Evolutionary conservation across 1,284 basidiomycete genomes (phyloP), one percentile per base, ranked within the genome.

Genomic region (Pisolithus thermaeus): DNA sequence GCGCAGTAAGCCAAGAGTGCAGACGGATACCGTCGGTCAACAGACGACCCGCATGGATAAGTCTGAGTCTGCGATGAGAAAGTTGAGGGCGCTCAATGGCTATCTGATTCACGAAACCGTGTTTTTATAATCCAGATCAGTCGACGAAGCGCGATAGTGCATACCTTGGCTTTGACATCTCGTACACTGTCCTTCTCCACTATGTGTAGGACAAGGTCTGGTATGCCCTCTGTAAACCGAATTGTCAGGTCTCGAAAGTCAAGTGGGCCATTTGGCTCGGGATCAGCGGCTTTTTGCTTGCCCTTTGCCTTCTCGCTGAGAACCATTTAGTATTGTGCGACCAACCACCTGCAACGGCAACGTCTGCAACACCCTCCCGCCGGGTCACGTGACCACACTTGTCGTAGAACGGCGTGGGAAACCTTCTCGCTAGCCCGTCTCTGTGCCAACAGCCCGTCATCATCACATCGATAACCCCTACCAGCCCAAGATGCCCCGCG

Each of bases 11-110:
- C 81, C 87, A 93, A 0, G 83, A 71, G 51, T 87, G 78, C 9
- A 96, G 65, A 22, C 83, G 72, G 3, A 84, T 88, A 3, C 80
- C 83, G 58, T 96, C 89, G 0, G 87, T 81, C 23, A 97, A 73
- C 39, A 97, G 73, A 43, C 92, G 80, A 1, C 93, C 93, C 5
- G 90, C 81, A 60, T 95, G 87, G 60, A 97, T 96, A 48, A 97
- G 75, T 36, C 90, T 78, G 32, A 97, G 74, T 32, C 87, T 79
- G 50, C 84, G 77, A 49, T 80, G 76, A 52, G 74, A 70, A 3
- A 93, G 66, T 50, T 83, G 73, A 3, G 86, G 81, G 35, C 88
- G 76, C 50, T 77, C 74, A 37, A 73, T 65, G 48, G 85, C 80
- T 59, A 95, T 91, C 90, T 94, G 58, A 4, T 27, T 30, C 18